phyloP scores from a whole-genome alignment of 306 rosid genomes.

The Argentina anserina region DNA sequence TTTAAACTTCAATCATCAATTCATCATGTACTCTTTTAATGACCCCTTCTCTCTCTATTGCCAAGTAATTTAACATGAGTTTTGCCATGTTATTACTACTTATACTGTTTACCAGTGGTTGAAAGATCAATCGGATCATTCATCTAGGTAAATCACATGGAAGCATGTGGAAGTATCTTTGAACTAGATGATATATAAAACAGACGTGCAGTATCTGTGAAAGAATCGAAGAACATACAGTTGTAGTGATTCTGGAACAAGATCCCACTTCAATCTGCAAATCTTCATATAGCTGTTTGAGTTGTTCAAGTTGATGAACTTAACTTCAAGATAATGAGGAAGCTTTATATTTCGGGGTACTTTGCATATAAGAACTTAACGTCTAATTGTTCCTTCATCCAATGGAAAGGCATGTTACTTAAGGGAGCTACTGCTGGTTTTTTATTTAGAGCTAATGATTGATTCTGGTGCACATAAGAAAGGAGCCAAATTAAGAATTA shows the following conservation, averaged over 20 bases:
- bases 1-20: no score
- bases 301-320: background rate
- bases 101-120: background rate
- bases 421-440: background rate
- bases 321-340: background rate
- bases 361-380: no score
- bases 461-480: background rate
- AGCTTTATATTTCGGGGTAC: background rate
- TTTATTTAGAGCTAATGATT: background rate
- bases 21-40: background rate
- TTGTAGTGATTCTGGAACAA: background rate
- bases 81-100: background rate
- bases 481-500: background rate
- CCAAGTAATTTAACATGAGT: background rate
- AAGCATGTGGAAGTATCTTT: background rate
- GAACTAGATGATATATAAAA: background rate
- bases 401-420: constrained; percentile 2
- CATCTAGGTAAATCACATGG: background rate
- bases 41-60: background rate
- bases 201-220: background rate
- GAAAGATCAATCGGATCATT: background rate
- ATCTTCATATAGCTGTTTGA: background rate
- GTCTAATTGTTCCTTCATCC: background rate
- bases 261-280: background rate
- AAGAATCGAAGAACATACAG: background rate